Base-by-base conservation (phyloP, 345 rosid genomes). In the Eucalyptus regnans region DNA sequence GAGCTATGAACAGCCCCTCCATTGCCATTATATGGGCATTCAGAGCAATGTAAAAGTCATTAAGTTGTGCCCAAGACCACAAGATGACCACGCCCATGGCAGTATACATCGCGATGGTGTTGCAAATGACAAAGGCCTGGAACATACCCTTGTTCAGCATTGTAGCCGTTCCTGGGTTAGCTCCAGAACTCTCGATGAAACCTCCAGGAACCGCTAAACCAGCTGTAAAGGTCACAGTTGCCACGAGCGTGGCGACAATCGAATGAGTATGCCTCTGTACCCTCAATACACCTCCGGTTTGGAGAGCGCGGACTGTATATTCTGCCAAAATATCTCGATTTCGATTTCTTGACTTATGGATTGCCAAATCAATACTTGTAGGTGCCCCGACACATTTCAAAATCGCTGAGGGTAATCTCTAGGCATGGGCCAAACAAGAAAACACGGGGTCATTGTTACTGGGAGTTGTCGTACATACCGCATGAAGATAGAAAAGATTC, bases 251-350 rank as follows among this genome's bases (percentile, higher is more conserved):
- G 68, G 68, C 71, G 1, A 62, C 71, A 1, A 62, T 14, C 5
- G 6, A 0, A 29, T 0, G 71, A 6, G 1, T 4, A 12, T 62
- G 2, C 1, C 0, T 7, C 0, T 12, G 33, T 29, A 3, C 0
- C 71, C 2, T 62, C 0, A 62, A 62, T 29, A 7, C 0, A 27
- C 17, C 68, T 12, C 4, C 71, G 9, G 7, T 7, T 62, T 7
- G 71, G 71, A 62, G 33, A 62, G 71, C 0, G 0, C 8, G 8
- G 31, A 0, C 3, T 14, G 0, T 0, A n/a, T 6, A 27, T 60
- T 0, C 66, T 0, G 33, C 71, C 5, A 29, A 0, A 0, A 0
- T 12, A 12, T 62, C 68, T n/a, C n/a, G n/a, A n/a, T n/a, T n/a
- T 62, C 4, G 4, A 14, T 62, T 0, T 7, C 71, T 29, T 27